These are phyloP conservation scores for Calonectria ilicicola DNA, from an alignment of 2,329 filamentous ascomycete genomes.

Conservation along the genomic window DNA sequence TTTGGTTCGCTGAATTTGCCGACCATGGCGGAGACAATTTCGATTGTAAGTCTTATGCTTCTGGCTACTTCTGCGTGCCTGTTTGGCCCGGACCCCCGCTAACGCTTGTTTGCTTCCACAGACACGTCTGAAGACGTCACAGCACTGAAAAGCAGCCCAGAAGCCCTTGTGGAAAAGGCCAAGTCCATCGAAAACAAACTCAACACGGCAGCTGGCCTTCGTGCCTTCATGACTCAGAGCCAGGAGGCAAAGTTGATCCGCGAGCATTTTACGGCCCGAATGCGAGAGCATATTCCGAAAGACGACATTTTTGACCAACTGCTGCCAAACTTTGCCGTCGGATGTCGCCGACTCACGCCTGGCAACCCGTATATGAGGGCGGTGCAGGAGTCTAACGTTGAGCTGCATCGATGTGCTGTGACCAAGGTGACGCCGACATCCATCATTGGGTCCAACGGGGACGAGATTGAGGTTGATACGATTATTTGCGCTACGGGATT, in stretches of 20 bases:
- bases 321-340: constrained; percentile 13
- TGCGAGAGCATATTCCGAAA: not conserved
- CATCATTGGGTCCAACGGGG: not conserved
- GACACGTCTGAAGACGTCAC: not conserved
- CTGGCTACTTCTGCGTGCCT: too few species aligned
- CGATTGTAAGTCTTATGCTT: not conserved
- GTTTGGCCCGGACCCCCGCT: not conserved
- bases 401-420: not conserved
- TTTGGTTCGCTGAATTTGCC: constrained; percentile 16
- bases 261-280: constrained; percentile 5
- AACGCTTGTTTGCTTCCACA: not conserved
- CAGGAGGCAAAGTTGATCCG: constrained; percentile 3
- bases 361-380: constrained; percentile 16
- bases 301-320: constrained; percentile 4
- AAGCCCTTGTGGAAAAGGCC: constrained; percentile 1
- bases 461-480: not conserved
- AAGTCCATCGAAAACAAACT: constrained; percentile 12
- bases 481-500: constrained; percentile 1
- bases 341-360: constrained; percentile 9
- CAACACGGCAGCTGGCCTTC: not conserved
- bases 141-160: not conserved
- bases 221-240: constrained; percentile 9
- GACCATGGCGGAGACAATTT: constrained; percentile 13
- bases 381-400: not conserved
- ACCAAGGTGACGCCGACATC: not conserved